phyloP scores from a whole-genome alignment of 139 green algal species.

The Nannochloris sp. region DNA sequence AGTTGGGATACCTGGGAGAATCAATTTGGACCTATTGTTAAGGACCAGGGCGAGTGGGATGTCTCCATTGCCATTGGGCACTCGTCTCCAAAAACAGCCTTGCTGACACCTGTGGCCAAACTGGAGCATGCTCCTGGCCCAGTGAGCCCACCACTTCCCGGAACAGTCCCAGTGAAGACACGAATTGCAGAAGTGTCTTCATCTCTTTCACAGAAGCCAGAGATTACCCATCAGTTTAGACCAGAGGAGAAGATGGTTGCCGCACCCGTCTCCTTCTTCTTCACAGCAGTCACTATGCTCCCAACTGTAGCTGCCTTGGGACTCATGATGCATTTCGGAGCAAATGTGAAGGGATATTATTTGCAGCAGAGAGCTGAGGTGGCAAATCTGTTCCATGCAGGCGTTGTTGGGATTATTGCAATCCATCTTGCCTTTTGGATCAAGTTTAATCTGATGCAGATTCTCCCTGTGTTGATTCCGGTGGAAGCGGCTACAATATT shows the following conservation, averaged over 20 bases:
- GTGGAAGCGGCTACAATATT: background rate
- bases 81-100: background rate
- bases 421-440: background rate
- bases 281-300: background rate
- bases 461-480: background rate
- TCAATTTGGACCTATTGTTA: background rate
- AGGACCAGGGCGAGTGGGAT: background rate
- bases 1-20: background rate
- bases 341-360: background rate
- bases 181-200: background rate
- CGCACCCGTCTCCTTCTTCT: background rate
- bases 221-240: background rate
- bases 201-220: background rate
- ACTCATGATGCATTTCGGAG: background rate
- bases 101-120: background rate
- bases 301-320: background rate
- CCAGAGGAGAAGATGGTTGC: background rate
- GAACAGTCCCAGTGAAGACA: background rate
- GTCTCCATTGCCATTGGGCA: background rate
- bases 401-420: background rate
- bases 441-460: background rate
- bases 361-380: background rate
- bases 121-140: background rate
- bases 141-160: background rate
- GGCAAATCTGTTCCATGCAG: conserved; percentile 1